These are phyloP conservation scores for Rehmannia glutinosa DNA, from an alignment of 257 asterid genomes.

Conservation along the genomic window DNA sequence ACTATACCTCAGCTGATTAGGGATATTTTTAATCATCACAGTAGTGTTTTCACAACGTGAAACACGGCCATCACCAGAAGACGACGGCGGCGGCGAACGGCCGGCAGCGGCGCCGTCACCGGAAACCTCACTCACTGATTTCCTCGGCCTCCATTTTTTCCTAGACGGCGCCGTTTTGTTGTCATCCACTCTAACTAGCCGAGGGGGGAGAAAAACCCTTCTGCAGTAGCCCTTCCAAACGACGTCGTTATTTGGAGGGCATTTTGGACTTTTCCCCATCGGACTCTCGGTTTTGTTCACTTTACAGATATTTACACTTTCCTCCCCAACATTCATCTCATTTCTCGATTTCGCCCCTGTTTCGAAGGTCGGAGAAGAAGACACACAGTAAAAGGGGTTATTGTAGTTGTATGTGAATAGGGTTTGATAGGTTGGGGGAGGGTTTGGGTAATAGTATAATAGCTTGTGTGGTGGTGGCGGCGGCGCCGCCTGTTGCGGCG, in stretches of 20 bases:
- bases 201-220: conserved; percentile 11
- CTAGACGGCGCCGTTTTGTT: not conserved
- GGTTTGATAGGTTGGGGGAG: no score
- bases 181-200: not conserved
- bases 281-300: no score
- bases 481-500: not conserved
- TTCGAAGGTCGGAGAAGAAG: no score
- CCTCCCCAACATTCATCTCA: no score
- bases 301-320: no score
- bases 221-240: no score
- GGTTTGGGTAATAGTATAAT: no score
- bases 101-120: not conserved
- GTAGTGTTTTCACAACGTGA: conserved; percentile 5
- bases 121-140: not conserved
- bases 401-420: no score
- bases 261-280: no score
- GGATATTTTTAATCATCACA: conserved; percentile 30
- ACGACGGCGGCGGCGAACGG: not conserved
- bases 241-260: no score
- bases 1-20: conserved; percentile 32
- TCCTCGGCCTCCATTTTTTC: not conserved
- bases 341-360: no score
- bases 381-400: no score
- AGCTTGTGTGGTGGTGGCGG: not conserved
- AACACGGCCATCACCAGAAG: not conserved